A percentile compares a stretch with the other conserved stretches of the same genome.
Evolutionary conservation across 148 eudicot genomes (phyloP).

Genomic region (Spergularia bocconei): DNA sequence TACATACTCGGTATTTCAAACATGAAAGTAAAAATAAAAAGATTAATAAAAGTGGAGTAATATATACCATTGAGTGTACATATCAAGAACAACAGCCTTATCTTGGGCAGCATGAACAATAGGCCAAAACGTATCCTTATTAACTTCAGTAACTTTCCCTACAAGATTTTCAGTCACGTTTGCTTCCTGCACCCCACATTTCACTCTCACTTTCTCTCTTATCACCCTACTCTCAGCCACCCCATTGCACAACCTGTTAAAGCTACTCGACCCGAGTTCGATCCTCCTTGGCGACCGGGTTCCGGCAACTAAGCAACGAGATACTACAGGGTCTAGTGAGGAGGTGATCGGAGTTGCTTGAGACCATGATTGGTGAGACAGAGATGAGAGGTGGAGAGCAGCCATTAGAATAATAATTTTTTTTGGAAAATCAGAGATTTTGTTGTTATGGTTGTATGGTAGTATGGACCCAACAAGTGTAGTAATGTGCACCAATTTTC

Average conservation of each 20-base stretch:
- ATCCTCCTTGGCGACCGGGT: slow-evolving; percentile 10
- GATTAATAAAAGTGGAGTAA: background rate
- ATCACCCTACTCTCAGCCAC: slow-evolving; percentile 12
- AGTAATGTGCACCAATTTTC: no score
- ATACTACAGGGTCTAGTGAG: slow-evolving; percentile 9
- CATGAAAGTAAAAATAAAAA: background rate
- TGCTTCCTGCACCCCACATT: slow-evolving; percentile 19
- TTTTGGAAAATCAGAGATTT: background rate
- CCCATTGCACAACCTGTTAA: background rate
- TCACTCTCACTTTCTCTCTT: slow-evolving; percentile 19
- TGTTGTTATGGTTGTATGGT: no score
- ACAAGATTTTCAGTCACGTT: slow-evolving; percentile 32
- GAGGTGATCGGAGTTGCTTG: slow-evolving; percentile 19
- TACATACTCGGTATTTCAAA: background rate
- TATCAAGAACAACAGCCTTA: slow-evolving; percentile 70
- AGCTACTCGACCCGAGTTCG: slow-evolving; percentile 4
- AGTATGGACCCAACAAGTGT: no score
- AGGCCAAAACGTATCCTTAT: slow-evolving; percentile 89
- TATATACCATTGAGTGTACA: slow-evolving; percentile 85
- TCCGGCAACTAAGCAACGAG: slow-evolving; percentile 3
- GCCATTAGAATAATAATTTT: slow-evolving; percentile 22
- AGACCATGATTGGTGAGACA: slow-evolving; percentile 25
- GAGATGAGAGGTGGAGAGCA: slow-evolving; percentile 28
- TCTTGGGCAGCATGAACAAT: slow-evolving; percentile 71
- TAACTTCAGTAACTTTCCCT: slow-evolving; percentile 80